Conservation (phyloP, 805 yeast species). For the Cyberlindnera americana region DNA sequence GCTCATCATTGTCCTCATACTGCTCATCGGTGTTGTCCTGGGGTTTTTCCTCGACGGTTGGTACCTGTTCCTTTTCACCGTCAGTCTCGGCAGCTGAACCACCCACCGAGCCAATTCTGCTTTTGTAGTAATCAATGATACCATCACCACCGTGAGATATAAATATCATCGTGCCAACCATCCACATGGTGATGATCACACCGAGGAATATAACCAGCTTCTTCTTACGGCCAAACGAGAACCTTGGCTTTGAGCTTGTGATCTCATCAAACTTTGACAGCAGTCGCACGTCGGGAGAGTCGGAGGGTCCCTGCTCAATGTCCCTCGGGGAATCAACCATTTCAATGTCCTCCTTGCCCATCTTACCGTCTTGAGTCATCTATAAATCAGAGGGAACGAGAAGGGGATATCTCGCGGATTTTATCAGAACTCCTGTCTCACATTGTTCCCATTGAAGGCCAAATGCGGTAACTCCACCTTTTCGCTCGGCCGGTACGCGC, state of each 20-base stretch:
- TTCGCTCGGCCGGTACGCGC: no score
- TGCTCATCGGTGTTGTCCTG: conserved; percentile 1
- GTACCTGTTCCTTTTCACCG: conserved; percentile 3
- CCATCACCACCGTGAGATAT: conserved; percentile 15
- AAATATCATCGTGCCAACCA: conserved; percentile 18
- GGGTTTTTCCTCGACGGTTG: conserved; percentile 8
- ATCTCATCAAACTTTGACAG: conserved; percentile 19
- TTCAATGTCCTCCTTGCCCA: conserved; percentile 16
- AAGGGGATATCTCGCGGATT: no score
- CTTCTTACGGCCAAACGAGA: conserved; percentile 15
- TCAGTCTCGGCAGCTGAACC: conserved; percentile 11
- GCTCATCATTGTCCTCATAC: conserved; percentile 6
- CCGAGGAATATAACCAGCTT: conserved; percentile 13
- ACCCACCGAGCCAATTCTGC: conserved; percentile 11
- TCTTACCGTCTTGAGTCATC: no score
- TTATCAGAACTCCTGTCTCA: conserved; percentile 7
- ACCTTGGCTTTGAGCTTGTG: conserved; percentile 5
- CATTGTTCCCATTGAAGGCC: conserved; percentile 6
- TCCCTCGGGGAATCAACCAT: conserved; percentile 18
- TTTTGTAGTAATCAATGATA: conserved; percentile 24
- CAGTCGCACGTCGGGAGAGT: conserved; percentile 10
- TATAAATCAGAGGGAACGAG: no score
- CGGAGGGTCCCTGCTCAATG: conserved; percentile 10
- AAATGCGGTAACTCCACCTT: conserved; percentile 18
- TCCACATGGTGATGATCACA: conserved; percentile 13